Evolutionary conservation across 805 yeast species (phyloP), one percentile per base, ranked within the genome.

Genomic region (Teunomyces atbi): DNA sequence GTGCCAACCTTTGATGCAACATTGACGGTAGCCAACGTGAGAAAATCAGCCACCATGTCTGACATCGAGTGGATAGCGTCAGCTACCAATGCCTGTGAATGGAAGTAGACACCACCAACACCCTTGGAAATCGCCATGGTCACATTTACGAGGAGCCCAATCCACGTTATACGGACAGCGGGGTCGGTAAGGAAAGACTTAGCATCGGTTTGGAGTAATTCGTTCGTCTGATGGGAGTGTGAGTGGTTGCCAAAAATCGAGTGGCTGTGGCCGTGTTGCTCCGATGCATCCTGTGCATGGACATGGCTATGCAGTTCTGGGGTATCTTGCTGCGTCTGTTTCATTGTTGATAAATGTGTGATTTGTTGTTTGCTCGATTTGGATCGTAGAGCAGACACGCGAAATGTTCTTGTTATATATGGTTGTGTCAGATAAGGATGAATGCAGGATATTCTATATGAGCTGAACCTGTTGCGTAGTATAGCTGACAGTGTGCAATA

Each of bases 51-150:
- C 12, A 94, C 78, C 69, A 92, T 73, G 66, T 94, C 99, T 40
- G 95, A 84, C 16, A 89, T 76, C 0, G 98, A 92, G 68, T 94
- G 99, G 23, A 90, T 84, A 1, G 97, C 91, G 66, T 94, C 99
- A 1, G 99, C 99, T 42, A 91, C 63, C 46, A 94, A 77, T 2
- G 97, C 91, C 63, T 91, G 97, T 0, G 99, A 94, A 64, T 94
- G 96, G 77, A 94, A 94, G 32, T 82, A 82, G 13, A 89, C 73
- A 6, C 99, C 99, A 26, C 98, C 98, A 18, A 82, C 65, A 21
- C 90, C 91, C 64, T 94, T 94, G 27, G 91, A 84, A 1, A 79
- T 71, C 0, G 96, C 97, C 84, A 94, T 84, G 11, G 86, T 82
- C 10, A 89, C 81, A 61, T 94, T 94, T 36, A 88, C 89, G 23